A percentile compares a stretch with the other conserved stretches of the same genome.
Conservation (phyloP, 257 asterid species). For the Ajuga chamaepitys region DNA sequence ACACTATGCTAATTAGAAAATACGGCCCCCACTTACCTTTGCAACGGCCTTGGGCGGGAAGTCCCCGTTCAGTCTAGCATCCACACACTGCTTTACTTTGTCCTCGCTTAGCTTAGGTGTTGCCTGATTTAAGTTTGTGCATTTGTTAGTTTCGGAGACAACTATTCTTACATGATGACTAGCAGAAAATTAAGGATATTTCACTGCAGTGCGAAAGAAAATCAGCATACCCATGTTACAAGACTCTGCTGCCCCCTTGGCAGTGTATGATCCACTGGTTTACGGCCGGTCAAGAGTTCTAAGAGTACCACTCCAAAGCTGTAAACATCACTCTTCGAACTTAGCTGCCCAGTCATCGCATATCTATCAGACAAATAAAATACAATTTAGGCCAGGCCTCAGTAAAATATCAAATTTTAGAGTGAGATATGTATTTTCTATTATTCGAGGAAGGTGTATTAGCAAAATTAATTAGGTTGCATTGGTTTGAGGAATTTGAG, state of each 20-base stretch:
- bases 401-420: neutral
- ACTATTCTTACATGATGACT: too few species aligned
- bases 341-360: slow-evolving; percentile 86
- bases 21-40: slow-evolving; percentile 46
- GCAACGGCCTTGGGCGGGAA: slow-evolving; percentile 81
- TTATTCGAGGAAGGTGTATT: neutral
- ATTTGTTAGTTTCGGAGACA: neutral
- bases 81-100: slow-evolving; percentile 68
- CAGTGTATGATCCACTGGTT: slow-evolving; percentile 69
- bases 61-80: slow-evolving; percentile 45
- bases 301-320: slow-evolving; percentile 80
- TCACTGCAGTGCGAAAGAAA: too few species aligned
- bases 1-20: too few species aligned
- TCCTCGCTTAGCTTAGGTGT: slow-evolving; percentile 74
- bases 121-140: slow-evolving; percentile 41
- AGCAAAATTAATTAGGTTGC: neutral
- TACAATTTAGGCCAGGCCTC: neutral
- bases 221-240: slow-evolving; percentile 60
- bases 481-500: too few species aligned
- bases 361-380: slow-evolving; percentile 32
- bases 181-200: too few species aligned
- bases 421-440: neutral
- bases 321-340: slow-evolving; percentile 69
- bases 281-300: slow-evolving; percentile 74
- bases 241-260: slow-evolving; percentile 83